Percentiles rank a stretch among this genome's conserved stretches.
Evolutionary conservation across 371 early-diverging fungal species (phyloP).

Genomic region (Mortierella sp.): DNA sequence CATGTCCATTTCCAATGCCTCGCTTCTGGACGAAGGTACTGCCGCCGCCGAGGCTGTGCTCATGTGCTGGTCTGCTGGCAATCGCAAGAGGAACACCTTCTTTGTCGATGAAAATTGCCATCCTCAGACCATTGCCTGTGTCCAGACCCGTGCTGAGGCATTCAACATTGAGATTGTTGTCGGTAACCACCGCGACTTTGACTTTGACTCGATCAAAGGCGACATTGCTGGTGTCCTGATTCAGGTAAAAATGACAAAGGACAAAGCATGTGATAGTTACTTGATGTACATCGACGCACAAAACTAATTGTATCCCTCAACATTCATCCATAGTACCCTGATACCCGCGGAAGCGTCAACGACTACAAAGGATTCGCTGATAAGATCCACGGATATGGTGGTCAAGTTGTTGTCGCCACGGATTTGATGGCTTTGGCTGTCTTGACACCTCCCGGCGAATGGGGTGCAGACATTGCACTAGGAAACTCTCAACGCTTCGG

Average conservation of each 20-base stretch:
- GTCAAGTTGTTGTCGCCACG: slow-evolving; percentile 90
- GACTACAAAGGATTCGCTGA: slow-evolving; percentile 84
- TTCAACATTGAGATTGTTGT: slow-evolving; percentile 91
- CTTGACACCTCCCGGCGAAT: slow-evolving; percentile 93
- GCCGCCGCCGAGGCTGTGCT: slow-evolving; percentile 98
- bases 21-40: slow-evolving; percentile 96
- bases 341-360: slow-evolving; percentile 84
- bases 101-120: slow-evolving; percentile 93
- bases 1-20: slow-evolving; percentile 94
- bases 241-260: slow-evolving; percentile 65
- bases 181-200: slow-evolving; percentile 79
- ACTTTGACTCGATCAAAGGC: slow-evolving; percentile 78
- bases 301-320: background rate
- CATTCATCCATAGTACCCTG: slow-evolving; percentile 81
- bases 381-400: slow-evolving; percentile 82
- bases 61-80: slow-evolving; percentile 81
- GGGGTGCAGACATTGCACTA: slow-evolving; percentile 95
- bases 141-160: slow-evolving; percentile 93
- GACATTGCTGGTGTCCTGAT: slow-evolving; percentile 88
- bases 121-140: slow-evolving; percentile 93
- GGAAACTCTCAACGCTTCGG: slow-evolving; percentile 98
- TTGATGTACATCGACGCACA: background rate
- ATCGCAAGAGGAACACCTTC: slow-evolving; percentile 83
- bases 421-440: slow-evolving; percentile 94
- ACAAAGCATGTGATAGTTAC: slow-evolving; percentile 9